Conservation (phyloP, 2,329 filamentous ascomycete genomes). For the Colletotrichum sp. region DNA sequence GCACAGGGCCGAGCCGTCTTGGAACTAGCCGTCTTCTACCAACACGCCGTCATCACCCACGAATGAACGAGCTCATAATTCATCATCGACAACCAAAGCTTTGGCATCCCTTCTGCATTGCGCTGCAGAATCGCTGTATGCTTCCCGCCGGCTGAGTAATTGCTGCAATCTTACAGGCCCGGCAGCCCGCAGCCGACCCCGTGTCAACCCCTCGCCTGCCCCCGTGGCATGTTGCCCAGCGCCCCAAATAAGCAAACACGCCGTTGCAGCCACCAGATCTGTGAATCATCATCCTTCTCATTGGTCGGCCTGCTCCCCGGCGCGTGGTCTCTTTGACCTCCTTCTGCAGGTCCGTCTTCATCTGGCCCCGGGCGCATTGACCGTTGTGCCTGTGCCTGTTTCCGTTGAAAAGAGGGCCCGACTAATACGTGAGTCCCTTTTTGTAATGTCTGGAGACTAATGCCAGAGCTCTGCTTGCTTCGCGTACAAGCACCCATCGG, state of each 20-base stretch:
- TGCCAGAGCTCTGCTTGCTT: background rate
- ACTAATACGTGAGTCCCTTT: constrained; percentile 13
- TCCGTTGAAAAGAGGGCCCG: constrained; percentile 16
- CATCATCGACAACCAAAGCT: constrained; percentile 20
- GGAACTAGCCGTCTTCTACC: constrained; percentile 4
- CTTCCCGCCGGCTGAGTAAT: constrained; percentile 28
- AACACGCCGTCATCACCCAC: constrained; percentile 16
- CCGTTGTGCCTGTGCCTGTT: background rate
- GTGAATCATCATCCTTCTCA: constrained; percentile 22
- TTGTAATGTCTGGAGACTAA: background rate
- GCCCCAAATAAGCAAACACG: constrained; percentile 2
- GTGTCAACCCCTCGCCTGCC: constrained; percentile 9
- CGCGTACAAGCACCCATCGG: background rate
- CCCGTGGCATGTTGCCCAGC: constrained; percentile 12
- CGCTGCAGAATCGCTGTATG: constrained; percentile 5
- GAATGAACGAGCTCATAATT: constrained; percentile 23
- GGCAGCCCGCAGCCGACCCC: constrained; percentile 5
- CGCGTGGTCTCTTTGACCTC: constrained; percentile 10
- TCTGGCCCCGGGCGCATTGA: constrained; percentile 5
- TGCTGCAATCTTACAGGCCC: constrained; percentile 27
- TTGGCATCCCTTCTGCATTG: constrained; percentile 2
- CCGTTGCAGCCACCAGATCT: constrained; percentile 17
- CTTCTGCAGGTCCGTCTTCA: constrained; percentile 15
- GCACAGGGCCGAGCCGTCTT: constrained; percentile 16
- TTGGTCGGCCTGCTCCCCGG: constrained; percentile 2